phyloP scores from a whole-genome alignment of 306 rosid genomes.

The Delonix regia region DNA sequence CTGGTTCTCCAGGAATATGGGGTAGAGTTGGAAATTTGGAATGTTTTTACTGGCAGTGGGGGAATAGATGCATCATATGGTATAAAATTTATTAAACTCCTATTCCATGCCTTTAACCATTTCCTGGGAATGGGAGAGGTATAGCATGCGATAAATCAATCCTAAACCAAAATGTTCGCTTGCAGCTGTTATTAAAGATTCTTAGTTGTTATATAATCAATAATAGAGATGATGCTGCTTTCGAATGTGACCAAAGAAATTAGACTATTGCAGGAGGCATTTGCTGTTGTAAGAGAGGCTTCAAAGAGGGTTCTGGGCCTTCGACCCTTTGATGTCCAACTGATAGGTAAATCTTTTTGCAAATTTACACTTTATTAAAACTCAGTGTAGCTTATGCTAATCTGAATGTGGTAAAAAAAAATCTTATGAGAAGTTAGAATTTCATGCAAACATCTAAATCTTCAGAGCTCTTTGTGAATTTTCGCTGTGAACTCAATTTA shows the following conservation, averaged over 20 bases:
- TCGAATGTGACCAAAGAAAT: conserved; percentile 25
- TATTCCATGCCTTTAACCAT: not conserved
- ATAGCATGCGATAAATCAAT: not conserved
- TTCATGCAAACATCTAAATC: not conserved
- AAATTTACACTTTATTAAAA: not conserved
- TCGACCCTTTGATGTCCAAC: conserved; percentile 96
- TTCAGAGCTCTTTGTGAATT: not conserved
- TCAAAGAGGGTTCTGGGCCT: conserved; percentile 90
- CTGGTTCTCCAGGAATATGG: not conserved
- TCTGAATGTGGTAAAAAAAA: not conserved
- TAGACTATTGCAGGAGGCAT: conserved; percentile 72
- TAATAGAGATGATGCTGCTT: conserved; percentile 19
- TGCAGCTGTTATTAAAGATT: not conserved
- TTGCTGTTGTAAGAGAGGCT: conserved; percentile 95
- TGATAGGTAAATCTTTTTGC: conserved; percentile 58
- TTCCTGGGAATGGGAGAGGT: not conserved
- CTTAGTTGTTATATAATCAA: not conserved
- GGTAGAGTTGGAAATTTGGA: not conserved
- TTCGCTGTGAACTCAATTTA: not conserved
- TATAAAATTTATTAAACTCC: not conserved
- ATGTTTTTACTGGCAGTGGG: not conserved
- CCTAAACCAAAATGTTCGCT: not conserved
- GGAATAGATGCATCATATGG: not conserved
- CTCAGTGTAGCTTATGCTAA: not conserved
- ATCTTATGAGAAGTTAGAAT: not conserved